Percentiles rank a stretch among this genome's conserved stretches.
phyloP scores from a whole-genome alignment of 2,329 filamentous ascomycete genomes.

The Colletotrichum somersetense region DNA sequence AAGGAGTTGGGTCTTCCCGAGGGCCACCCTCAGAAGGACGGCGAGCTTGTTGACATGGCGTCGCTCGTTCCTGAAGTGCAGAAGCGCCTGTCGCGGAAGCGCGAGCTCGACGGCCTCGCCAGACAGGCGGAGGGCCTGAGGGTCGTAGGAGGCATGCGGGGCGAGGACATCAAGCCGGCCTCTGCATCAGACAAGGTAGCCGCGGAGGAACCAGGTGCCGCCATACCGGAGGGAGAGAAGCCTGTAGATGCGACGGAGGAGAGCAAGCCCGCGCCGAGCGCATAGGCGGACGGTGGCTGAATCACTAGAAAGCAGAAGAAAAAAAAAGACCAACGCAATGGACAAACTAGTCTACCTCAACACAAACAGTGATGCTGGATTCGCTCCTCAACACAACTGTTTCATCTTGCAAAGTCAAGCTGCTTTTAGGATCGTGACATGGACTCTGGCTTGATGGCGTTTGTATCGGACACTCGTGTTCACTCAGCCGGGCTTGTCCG shows the following conservation, averaged over 20 bases:
- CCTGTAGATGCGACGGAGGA: conserved; percentile 35
- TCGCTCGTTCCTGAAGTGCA: conserved; percentile 75
- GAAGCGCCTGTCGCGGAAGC: conserved; percentile 57
- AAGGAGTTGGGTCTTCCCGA: conserved; percentile 83
- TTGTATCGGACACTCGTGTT: background rate
- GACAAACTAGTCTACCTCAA: background rate
- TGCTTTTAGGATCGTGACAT: background rate
- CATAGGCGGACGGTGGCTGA: conserved; percentile 19
- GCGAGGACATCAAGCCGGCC: conserved; percentile 51
- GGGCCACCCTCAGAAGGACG: conserved; percentile 91
- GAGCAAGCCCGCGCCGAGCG: conserved; percentile 36
- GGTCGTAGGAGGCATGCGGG: conserved; percentile 62
- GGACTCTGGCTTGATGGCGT: background rate
- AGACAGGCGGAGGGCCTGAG: conserved; percentile 59
- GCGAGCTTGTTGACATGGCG: conserved; percentile 76
- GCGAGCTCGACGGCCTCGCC: conserved; percentile 58
- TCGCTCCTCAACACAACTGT: background rate
- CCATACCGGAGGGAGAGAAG: conserved; percentile 25
- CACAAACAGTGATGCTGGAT: background rate
- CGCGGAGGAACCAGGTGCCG: conserved; percentile 30
- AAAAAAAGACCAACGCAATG: background rate
- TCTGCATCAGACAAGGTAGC: conserved; percentile 39
- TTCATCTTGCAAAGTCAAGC: background rate
- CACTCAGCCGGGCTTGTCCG: background rate
- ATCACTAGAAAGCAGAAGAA: conserved; percentile 25